Evolutionary conservation across 495 filamentous ascomycete genomes (phyloP).

Genomic region (Hypomontagnella submonticulosa): DNA sequence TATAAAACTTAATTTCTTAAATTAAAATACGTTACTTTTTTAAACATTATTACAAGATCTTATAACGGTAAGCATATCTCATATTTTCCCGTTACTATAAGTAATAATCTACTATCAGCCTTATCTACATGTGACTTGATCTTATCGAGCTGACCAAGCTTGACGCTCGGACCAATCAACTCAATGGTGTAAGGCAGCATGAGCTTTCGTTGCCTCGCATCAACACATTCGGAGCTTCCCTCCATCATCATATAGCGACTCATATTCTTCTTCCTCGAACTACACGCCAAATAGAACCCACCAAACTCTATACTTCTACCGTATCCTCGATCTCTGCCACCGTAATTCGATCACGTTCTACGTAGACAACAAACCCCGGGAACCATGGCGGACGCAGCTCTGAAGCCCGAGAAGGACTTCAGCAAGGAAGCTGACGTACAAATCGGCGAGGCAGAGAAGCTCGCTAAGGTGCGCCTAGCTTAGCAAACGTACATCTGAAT

Average conservation of each 20-base stretch:
- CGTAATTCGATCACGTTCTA: background rate
- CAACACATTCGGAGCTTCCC: constrained; percentile 20
- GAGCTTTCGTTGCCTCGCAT: constrained; percentile 41
- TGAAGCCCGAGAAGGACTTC: constrained; percentile 77
- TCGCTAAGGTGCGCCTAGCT: constrained; percentile 75
- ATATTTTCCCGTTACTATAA: too few relatives aligned
- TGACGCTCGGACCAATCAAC: constrained; percentile 31
- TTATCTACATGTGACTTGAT: constrained; percentile 36
- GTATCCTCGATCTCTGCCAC: background rate
- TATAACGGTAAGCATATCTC: too few relatives aligned
- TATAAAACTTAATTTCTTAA: too few relatives aligned
- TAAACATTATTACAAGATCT: too few relatives aligned
- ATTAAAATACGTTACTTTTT: too few relatives aligned
- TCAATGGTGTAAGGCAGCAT: constrained; percentile 35
- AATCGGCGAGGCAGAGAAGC: constrained; percentile 86
- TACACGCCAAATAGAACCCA: constrained; percentile 3
- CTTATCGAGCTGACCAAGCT: constrained; percentile 39
- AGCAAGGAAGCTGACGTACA: constrained; percentile 91
- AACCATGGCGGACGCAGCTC: constrained; percentile 60
- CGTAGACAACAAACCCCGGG: background rate
- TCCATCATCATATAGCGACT: constrained; percentile 12
- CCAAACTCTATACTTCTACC: background rate
- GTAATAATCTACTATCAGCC: too few relatives aligned
- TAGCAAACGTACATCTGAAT: constrained; percentile 10
- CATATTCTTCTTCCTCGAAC: constrained; percentile 4